These are phyloP conservation scores for Lentinula sp. DNA, from an alignment of 768 basidiomycete genomes.

Conservation along the genomic window DNA sequence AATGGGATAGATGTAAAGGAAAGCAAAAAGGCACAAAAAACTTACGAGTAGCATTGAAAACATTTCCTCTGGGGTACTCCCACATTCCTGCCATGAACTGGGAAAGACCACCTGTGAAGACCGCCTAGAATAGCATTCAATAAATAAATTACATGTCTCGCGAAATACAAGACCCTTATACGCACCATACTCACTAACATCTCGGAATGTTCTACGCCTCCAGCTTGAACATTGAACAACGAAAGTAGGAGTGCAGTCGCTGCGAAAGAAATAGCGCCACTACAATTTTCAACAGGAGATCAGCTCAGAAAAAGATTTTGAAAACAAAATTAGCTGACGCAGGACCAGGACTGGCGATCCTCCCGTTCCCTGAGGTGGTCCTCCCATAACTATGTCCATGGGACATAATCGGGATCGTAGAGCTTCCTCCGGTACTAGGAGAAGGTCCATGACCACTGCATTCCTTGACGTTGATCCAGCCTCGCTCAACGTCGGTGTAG, in stretches of 20 bases:
- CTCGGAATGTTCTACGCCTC: conserved; percentile 46
- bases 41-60: conserved; percentile 62
- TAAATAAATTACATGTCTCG: not conserved
- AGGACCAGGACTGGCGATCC: conserved; percentile 26
- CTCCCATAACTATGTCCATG: conserved; percentile 1
- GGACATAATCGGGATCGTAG: not conserved
- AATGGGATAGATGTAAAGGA: conserved; percentile 28
- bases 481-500: conserved; percentile 8
- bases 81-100: conserved; percentile 84
- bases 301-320: not conserved
- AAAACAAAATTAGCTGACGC: conserved; percentile 17
- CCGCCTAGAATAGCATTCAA: conserved; percentile 14
- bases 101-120: conserved; percentile 67
- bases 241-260: conserved; percentile 68
- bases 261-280: conserved; percentile 40
- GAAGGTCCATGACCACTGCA: not conserved
- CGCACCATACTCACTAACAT: conserved; percentile 65
- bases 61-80: conserved; percentile 59
- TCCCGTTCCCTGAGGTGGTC: conserved; percentile 9
- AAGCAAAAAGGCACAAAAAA: conserved; percentile 5
- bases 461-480: conserved; percentile 6
- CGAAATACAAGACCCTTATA: not conserved
- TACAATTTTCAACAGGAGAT: conserved; percentile 7
- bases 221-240: conserved; percentile 53
- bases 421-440: not conserved